These are phyloP conservation scores for Neurospora sp. DNA, from an alignment of 495 filamentous ascomycete genomes.

Conservation along the genomic window DNA sequence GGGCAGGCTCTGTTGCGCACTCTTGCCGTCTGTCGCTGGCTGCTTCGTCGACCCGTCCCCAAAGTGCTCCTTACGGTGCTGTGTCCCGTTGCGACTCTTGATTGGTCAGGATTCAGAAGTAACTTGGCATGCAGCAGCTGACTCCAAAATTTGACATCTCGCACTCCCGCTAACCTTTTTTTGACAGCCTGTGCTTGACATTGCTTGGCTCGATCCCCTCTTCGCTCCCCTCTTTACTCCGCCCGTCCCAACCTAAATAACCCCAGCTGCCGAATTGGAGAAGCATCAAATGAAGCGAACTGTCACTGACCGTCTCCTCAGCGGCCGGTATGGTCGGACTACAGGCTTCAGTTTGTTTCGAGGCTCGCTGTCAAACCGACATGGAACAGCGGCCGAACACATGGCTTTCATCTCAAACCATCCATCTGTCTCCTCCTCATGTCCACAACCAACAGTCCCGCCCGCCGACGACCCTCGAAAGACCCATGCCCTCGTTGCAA, in stretches of 20 bases:
- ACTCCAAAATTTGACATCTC: background rate
- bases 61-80: background rate
- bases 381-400: background rate
- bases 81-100: background rate
- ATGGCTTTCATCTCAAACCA: background rate
- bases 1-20: background rate
- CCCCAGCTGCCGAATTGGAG: background rate
- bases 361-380: background rate
- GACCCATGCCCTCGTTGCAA: background rate
- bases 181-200: background rate
- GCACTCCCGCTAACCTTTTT: background rate
- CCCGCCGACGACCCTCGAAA: background rate
- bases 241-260: background rate
- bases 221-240: background rate
- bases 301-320: background rate
- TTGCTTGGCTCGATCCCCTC: background rate
- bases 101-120: background rate
- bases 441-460: background rate
- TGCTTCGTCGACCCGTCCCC: background rate
- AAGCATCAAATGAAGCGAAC: background rate
- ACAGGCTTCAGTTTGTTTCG: background rate
- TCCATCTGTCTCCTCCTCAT: background rate
- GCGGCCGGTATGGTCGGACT: background rate
- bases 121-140: background rate
- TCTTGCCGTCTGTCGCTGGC: background rate